Evolutionary conservation across 495 filamentous ascomycete species (phyloP).

Genomic region (Xylaria acuta): DNA sequence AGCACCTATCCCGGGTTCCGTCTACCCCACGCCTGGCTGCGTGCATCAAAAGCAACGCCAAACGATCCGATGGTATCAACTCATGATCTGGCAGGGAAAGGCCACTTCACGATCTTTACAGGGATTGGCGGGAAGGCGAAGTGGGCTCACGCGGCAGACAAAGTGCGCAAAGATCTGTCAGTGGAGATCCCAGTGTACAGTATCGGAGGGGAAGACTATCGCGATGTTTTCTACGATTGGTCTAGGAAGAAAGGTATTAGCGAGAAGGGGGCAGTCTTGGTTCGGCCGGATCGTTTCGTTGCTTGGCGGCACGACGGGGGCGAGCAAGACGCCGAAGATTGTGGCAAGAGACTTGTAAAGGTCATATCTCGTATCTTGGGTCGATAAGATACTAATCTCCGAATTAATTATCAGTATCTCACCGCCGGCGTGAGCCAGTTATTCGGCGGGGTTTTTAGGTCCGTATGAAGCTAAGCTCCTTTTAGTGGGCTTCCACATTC

Average conservation of each 20-base stretch:
- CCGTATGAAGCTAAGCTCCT: not conserved
- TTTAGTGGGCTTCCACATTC: not conserved
- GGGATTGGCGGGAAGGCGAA: slow-evolving; percentile 55
- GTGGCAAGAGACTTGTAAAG: not conserved
- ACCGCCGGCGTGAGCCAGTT: slow-evolving; percentile 8
- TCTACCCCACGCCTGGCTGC: slow-evolving; percentile 61
- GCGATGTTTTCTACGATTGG: slow-evolving; percentile 49
- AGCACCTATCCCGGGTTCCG: slow-evolving; percentile 59
- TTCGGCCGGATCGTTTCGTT: slow-evolving; percentile 52
- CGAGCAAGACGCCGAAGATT: not conserved
- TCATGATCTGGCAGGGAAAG: slow-evolving; percentile 59
- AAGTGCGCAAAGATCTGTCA: slow-evolving; percentile 30
- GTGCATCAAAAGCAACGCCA: slow-evolving; percentile 46
- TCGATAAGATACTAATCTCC: slow-evolving; percentile 4
- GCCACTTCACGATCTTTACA: slow-evolving; percentile 55
- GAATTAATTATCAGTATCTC: not conserved
- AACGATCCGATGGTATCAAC: slow-evolving; percentile 49
- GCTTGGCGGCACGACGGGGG: slow-evolving; percentile 44
- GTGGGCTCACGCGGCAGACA: slow-evolving; percentile 30
- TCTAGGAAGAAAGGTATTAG: slow-evolving; percentile 42
- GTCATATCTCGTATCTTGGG: slow-evolving; percentile 9
- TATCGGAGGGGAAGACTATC: slow-evolving; percentile 50
- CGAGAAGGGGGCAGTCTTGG: slow-evolving; percentile 50
- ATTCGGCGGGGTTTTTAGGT: not conserved
- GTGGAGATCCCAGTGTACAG: slow-evolving; percentile 42